Evolutionary conservation across 495 filamentous ascomycete genomes (phyloP), one percentile per base, ranked within the genome.

Genomic region (Talaromyces trachyspermus): DNA sequence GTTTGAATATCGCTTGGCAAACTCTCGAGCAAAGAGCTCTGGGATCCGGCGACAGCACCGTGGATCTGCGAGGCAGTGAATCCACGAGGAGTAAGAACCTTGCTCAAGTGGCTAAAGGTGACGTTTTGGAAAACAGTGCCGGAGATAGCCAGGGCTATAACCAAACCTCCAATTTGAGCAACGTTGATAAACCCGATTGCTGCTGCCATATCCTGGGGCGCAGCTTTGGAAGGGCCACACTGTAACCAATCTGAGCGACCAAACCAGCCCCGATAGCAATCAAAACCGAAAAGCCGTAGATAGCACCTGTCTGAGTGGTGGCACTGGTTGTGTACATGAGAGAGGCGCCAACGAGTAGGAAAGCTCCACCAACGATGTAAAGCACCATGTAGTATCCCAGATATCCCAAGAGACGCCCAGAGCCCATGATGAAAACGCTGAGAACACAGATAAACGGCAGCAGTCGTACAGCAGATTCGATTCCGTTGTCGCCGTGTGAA

Each of bases 271-370:
- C 81, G 29, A 79, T 41, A 10, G 68, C 78, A 10, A 77, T 54
- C 10, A 84, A 44, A 3, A 78, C 57, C 8, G 56, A 62, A 45
- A 72, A 73, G 24, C 79, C 80, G 57, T 83, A 83, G 18, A 83
- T 69, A 10, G 48, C 49, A 5, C 54, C 59, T 1, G 57, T 54
- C 10, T 56, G 39, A 2, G 71, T 69, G 19, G 55, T 33, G n/a
- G 53, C 45, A 14, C 66, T 49, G 46, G 76, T 61, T 22, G 56
- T 43, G 4, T 36, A 36, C 33, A 36, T 36, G 14, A 36, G 19
- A 9, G 19, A 10, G 14, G 11, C 19, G 24, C 43, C 43, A 10
- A 35, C n/a, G 18, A 26, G 10, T 5, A 24, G 11, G 5, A 45
- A 32, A 17, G 20, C 12, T 4, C 43, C 43, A 12, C n/a, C 26